Base-by-base conservation (phyloP, 2,329 filamentous ascomycete genomes). In the Hypoxylon sp. region DNA sequence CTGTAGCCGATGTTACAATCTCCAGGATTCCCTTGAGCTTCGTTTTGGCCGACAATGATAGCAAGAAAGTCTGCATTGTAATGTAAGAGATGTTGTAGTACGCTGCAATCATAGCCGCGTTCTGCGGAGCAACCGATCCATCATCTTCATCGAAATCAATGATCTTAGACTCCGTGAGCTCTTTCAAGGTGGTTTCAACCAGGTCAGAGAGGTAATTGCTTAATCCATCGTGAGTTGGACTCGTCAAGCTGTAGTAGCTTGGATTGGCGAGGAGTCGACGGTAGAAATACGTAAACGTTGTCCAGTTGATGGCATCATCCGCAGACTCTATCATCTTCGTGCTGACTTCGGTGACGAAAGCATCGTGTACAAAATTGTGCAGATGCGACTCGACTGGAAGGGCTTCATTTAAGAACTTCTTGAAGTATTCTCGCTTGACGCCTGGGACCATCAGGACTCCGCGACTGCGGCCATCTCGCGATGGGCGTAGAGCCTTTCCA, bases 21-120 rank as follows among this genome's bases (percentile, higher is more conserved):
- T 99, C 96, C 59, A 99, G 85, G 45, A 99, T 94, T 48, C 94
- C 94, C 85, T 99, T 99, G 70, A 99, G 88, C 83, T 97, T 98
- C 3, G 94, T 98, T 72, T 91, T 91, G 43, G 89, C 89, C 59
- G 89, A 94, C 48, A 99, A 86, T 12, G 96, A 99, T 60, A 99
- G 85, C 54, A 99, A 84, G 85, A 99, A 95, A 0, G 96, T 99
- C 81, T 99, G 95, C 94, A 99, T 99, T 2, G 96, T 99, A 78
- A 97, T 92, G 81, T 97, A 98, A 5, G 95, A 97, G 75, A 99
- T 97, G 80, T 97, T 98, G 86, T 99, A 99, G 84, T 99, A 98
- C 1, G 96, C 94, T 8, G 93, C 94, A 75, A 99, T 98, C 92
- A 97, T 97, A 71, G 96, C 96, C 2, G 95, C 92, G 78, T 99